Evolutionary conservation across 805 yeast genomes (phyloP), one percentile per base, ranked within the genome.

Genomic region (Cyberlindnera lachancei): DNA sequence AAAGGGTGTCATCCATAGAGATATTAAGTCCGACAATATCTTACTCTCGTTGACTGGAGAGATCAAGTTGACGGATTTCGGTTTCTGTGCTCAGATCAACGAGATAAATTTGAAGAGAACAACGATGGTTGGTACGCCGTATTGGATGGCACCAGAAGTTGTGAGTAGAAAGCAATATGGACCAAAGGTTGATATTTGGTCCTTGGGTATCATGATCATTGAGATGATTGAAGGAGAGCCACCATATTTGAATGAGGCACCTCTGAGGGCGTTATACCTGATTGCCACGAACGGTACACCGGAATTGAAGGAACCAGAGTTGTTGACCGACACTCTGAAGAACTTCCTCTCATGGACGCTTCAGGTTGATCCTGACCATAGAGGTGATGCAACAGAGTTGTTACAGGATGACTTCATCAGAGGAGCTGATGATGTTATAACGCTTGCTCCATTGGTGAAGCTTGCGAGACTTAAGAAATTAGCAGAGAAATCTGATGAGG

Each of bases 101-200:
- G 94, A 81, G 43, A 71, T 73, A 34, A 81, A 83, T 43, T 65
- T 82, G 34, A 88, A 90, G 57, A 76, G 99, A 55, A 87, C 95
- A 4, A 92, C 99, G 5, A 86, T 92, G 95, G 98, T 92, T 13
- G 99, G 99, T 12, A 92, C 99, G 0, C 98, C 99, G 11, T 92
- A 92, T 56, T 92, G 99, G 99, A 92, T 92, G 99, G 99, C 99
- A 0, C 99, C 99, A 1, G 99, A 92, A 57, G 96, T 92, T 33
- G 96, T 92, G 18, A 76, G 88, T 14, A 75, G 94, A 46, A 88
- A 87, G 56, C 96, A 88, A 52, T 92, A 92, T 53, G 98, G 94
- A 22, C 92, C 94, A 29, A 88, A 92, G 55, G 95, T 92, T 27
- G 99, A 92, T 60, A 79, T 92, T 30, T 92, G 99, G 99, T 86